These are phyloP conservation scores for Alternaria sp. DNA, from an alignment of 2,329 filamentous ascomycete genomes.

Conservation along the genomic window DNA sequence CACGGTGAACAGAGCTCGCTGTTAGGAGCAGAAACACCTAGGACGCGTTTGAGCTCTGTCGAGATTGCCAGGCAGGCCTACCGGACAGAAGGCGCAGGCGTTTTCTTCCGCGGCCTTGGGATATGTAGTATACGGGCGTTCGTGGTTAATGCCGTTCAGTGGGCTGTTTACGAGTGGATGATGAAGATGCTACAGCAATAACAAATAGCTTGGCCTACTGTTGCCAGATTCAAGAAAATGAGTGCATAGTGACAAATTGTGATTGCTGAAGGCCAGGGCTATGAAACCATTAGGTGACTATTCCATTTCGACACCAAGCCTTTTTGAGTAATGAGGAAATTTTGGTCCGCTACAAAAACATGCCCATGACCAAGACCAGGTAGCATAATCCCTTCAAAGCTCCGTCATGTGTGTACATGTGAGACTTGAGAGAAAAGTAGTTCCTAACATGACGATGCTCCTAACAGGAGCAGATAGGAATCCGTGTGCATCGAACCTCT, in stretches of 20 bases:
- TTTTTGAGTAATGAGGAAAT: constrained; percentile 49
- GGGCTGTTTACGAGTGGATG: constrained; percentile 90
- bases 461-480: constrained; percentile 14
- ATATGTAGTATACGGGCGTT: constrained; percentile 89
- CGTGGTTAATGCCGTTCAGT: constrained; percentile 91
- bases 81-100: constrained; percentile 72
- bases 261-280: not conserved
- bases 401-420: constrained; percentile 30
- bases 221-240: no score
- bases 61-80: constrained; percentile 74
- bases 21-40: constrained; percentile 28
- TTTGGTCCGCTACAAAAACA: constrained; percentile 30
- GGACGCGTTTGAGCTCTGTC: constrained; percentile 62
- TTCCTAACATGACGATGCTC: constrained; percentile 25
- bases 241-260: not conserved
- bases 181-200: constrained; percentile 62
- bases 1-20: constrained; percentile 32
- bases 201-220: not conserved
- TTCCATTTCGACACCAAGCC: constrained; percentile 28
- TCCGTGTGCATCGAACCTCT: constrained; percentile 8
- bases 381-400: constrained; percentile 23
- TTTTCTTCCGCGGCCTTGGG: constrained; percentile 83
- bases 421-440: constrained; percentile 25
- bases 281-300: constrained; percentile 6
- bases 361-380: constrained; percentile 16